Evolutionary conservation across 371 early-diverging fungal species (phyloP), one percentile per base, ranked within the genome.

Genomic region (Mortierella sp.): DNA sequence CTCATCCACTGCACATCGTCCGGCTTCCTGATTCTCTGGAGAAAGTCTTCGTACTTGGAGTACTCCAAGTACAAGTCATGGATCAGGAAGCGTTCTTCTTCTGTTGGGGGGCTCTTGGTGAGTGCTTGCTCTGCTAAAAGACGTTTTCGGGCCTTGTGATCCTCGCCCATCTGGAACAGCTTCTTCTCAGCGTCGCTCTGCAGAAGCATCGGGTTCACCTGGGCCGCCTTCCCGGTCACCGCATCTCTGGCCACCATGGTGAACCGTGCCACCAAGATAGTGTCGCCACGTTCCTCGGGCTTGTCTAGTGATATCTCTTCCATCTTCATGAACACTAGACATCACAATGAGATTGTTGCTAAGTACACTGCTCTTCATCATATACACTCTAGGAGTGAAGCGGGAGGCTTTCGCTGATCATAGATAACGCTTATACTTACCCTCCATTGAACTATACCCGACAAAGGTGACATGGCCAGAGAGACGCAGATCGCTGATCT

Each of bases 211-310:
- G 92, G 92, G 61, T 92, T 92, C 48, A 97, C 86, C 50, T 85
- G 84, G 5, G 86, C 88, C 0, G 95, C 80, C 58, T 90, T 91
- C 21, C 84, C 80, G 0, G 94, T 93, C 24, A 78, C 71, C 5
- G 91, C 85, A 73, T 95, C 91, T 19, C 90, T 80, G 2, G 96
- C 97, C 9, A 94, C 97, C 96, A 97, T 96, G 19, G 93, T 94
- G 77, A 97, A 93, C 49, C 93, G 85, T 13, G 95, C 94, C 13
- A 85, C 86, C 17, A 94, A 73, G 37, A 93, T 86, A 2, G 90
- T 85, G 58, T 88, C 87, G 6, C 71, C 67, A 8, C 46, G 60
- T 13, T 49, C 40, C 7, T 51, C 64, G 1, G 63, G 50, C 16
- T 74, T 59, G 17, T 63, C 54, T 6, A 50, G 31, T 12, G 62